Conservation (phyloP, 2,329 filamentous ascomycete genomes). For the Bipolaris cookei region DNA sequence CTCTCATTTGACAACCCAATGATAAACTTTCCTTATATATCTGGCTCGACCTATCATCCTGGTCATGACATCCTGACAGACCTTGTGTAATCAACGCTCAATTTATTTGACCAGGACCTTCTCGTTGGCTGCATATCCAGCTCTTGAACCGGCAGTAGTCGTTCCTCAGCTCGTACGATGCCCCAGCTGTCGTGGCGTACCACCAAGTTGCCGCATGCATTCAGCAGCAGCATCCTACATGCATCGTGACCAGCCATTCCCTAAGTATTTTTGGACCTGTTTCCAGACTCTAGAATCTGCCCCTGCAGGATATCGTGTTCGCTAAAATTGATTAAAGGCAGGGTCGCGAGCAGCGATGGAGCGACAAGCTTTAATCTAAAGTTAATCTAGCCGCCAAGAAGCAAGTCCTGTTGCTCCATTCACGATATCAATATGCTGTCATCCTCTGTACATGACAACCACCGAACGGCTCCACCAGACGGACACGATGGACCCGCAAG, state of each 20-base stretch:
- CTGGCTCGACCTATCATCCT: slow-evolving; percentile 17
- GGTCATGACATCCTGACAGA: slow-evolving; percentile 30
- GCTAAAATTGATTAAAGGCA: slow-evolving; percentile 36
- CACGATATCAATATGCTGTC: slow-evolving; percentile 12
- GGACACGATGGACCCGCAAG: slow-evolving; percentile 31
- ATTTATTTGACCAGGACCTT: slow-evolving; percentile 35
- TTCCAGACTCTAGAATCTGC: slow-evolving; percentile 30
- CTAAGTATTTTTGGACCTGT: slow-evolving; percentile 40
- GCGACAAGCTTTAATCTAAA: slow-evolving; percentile 51
- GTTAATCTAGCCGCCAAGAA: slow-evolving; percentile 49
- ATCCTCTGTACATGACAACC: slow-evolving; percentile 25
- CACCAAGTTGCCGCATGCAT: slow-evolving; percentile 19
- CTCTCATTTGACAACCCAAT: neutral
- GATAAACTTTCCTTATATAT: neutral
- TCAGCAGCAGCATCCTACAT: slow-evolving; percentile 13
- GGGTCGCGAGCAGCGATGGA: slow-evolving; percentile 31
- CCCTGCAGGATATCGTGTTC: slow-evolving; percentile 39
- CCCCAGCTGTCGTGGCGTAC: slow-evolving; percentile 6
- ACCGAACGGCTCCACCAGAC: slow-evolving; percentile 22
- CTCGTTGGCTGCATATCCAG: slow-evolving; percentile 29
- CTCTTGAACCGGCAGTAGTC: slow-evolving; percentile 25
- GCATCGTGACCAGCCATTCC: slow-evolving; percentile 22
- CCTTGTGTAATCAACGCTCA: slow-evolving; percentile 43
- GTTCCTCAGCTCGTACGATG: slow-evolving; percentile 35
- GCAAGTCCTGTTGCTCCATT: slow-evolving; percentile 22